Evolutionary conservation across 257 asterid genomes (phyloP), one percentile per base, ranked within the genome.

Genomic region (Fraxinus anomala): DNA sequence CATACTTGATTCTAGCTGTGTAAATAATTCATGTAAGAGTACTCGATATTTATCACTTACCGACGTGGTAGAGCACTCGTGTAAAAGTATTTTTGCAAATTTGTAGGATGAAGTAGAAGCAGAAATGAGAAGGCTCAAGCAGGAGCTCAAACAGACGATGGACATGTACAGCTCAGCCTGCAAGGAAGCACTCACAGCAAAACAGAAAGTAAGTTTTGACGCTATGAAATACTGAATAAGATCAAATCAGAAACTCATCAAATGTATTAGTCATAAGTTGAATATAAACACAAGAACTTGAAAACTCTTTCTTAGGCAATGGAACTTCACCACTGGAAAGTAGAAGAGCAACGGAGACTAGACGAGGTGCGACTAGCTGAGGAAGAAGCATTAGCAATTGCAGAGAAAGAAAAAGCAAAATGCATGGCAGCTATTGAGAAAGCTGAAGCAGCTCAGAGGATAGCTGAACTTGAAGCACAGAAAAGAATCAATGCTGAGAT

Each of bases 101-200:
- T 42, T 83, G 72, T 82, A 92, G 99, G 96, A 95, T 37, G 97
- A 91, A 0, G 89, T 92, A 1, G 99, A 95, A 84, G 96, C 96
- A 66, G 98, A 95, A 91, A 89, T 95, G 97, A 87, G 96, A 88
- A 88, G 98, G 86, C 94, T 95, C 19, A 92, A 92, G 86, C 88
- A 83, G 85, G 98, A 94, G 85, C 96, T 91, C 80, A 91, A 82
- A 86, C 99, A 91, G 83, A 94, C 97, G 59, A 92, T 94, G 97
- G 98, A 91, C 80, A 89, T 93, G 99, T 95, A 95, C 87, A 95
- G 96, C 91, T 74, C 90, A 21, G 99, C 96, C 33, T 92, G 98
- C 93, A 95, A 86, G 84, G 98, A 95, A 82, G 97, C 99, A 76
- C 85, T 90, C 81, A 77, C 90, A 4, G 97, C 98, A 79, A 92